Base-by-base conservation (phyloP, 352 stramenopile genomes). In the Saprolegnia diclina region DNA sequence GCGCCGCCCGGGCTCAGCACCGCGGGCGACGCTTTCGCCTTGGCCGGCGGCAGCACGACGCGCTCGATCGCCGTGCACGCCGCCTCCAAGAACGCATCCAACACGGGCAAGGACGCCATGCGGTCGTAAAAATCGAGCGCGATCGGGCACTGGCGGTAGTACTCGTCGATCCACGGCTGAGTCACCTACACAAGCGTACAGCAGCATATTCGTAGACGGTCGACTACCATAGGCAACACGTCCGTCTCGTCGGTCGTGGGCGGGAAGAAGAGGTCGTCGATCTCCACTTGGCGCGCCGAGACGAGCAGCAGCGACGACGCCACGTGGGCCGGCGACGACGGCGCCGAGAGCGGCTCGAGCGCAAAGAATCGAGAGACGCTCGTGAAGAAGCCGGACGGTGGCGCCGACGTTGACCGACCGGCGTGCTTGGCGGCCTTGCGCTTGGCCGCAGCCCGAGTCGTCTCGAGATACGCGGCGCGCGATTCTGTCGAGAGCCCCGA, bases 211-310 rank as follows among this genome's bases (percentile, higher is more conserved):
- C 38, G 7, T 16, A 14, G 7, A 14, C 7, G 7, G 38, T 16
- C 38, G 7, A 16, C 38, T 45, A 59, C 52, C 52, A 59, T 59
- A 2, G 11, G 24, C 3, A 59, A 7, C 3, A 59, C 52, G n/a
- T 59, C 52, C 13, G 52, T 59, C 11, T 59, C 52, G 52, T 59
- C 52, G 24, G 24, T 14, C 24, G 52, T 59, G 11, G 52, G 35
- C 35, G 52, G 22, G 62, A 68, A 57, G 4, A 57, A 40, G 7
- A 68, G 62, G 24, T 68, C 62, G 24, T 68, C 50, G 9, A 68
- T 59, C 18, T 24, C 7, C 26, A 68, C 16, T 29, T 66, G 42
- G 11, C 18, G 24, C 13, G 24, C 11, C 52, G 52, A 59, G 24
- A 40, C 24, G 35, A 19, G 52, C 11, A n/a, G 11, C 3, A 59